Evolutionary conservation across 2,329 filamentous ascomycete genomes (phyloP).

Genomic region (Lasiodiplodia sp.): DNA sequence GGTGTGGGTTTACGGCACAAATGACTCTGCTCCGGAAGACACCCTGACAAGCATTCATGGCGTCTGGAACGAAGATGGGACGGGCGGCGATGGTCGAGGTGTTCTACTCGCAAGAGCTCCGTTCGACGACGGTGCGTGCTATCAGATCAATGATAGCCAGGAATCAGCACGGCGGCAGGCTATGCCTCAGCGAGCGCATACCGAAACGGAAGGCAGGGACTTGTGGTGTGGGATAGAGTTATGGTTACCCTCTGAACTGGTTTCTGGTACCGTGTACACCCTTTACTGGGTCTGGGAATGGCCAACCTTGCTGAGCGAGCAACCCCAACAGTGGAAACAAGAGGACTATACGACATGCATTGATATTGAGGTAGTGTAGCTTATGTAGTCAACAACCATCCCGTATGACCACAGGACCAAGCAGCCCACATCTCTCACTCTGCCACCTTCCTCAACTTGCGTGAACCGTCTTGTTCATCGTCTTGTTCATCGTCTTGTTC

Average conservation of each 20-base stretch:
- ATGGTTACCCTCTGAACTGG: constrained; percentile 71
- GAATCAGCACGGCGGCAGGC: background rate
- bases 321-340: constrained; percentile 56
- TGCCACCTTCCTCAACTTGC: background rate
- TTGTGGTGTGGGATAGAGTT: constrained; percentile 85
- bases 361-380: constrained; percentile 57
- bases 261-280: constrained; percentile 71
- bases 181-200: background rate
- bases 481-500: too few species aligned
- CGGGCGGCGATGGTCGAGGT: background rate
- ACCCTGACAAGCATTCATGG: background rate
- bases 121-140: constrained; percentile 1
- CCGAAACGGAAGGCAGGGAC: background rate
- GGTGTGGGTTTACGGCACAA: constrained; percentile 7
- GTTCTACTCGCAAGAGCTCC: background rate
- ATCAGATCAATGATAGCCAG: constrained; percentile 4
- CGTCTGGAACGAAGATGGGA: background rate
- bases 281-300: constrained; percentile 98
- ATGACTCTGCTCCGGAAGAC: background rate
- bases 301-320: constrained; percentile 62
- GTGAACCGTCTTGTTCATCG: too few species aligned
- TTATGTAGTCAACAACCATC: background rate
- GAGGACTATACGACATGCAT: constrained; percentile 68
- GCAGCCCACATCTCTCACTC: background rate
- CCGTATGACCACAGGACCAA: background rate